Conservation (phyloP, 1,284 basidiomycete genomes). For the Trichosporon ovoides region DNA sequence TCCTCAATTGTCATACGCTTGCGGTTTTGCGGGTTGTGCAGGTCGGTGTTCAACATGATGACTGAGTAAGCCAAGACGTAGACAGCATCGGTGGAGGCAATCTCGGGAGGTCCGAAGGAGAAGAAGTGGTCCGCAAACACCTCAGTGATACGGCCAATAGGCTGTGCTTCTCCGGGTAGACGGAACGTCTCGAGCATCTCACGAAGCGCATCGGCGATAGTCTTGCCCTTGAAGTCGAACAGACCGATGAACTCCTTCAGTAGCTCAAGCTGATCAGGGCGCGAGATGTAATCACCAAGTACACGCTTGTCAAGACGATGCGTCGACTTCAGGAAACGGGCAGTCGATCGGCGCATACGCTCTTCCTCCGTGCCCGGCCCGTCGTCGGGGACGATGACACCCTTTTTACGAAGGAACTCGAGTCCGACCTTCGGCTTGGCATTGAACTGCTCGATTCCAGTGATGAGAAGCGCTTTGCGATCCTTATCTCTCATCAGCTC, state of each 20-base stretch:
- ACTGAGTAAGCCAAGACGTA: constrained; percentile 94
- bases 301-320: constrained; percentile 87
- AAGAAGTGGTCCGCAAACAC: constrained; percentile 91
- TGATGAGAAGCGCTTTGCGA: constrained; percentile 77
- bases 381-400: constrained; percentile 57
- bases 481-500: constrained; percentile 69
- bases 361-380: constrained; percentile 33
- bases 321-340: constrained; percentile 79
- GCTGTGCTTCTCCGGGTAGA: constrained; percentile 90
- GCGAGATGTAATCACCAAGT: constrained; percentile 88
- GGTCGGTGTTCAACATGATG: constrained; percentile 98
- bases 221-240: constrained; percentile 88
- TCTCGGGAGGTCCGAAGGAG: constrained; percentile 73
- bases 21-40: constrained; percentile 93
- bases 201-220: constrained; percentile 88
- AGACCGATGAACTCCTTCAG: constrained; percentile 81
- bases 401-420: constrained; percentile 82
- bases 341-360: constrained; percentile 50
- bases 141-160: constrained; percentile 90
- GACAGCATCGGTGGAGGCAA: constrained; percentile 86
- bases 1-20: constrained; percentile 97
- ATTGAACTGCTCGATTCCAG: constrained; percentile 85
- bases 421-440: constrained; percentile 90
- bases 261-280: constrained; percentile 78
- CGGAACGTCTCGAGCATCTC: constrained; percentile 92